Percentiles rank a stretch among this genome's conserved stretches.
Conservation (phyloP, 306 rosid species). For the Medicago lupulina region DNA sequence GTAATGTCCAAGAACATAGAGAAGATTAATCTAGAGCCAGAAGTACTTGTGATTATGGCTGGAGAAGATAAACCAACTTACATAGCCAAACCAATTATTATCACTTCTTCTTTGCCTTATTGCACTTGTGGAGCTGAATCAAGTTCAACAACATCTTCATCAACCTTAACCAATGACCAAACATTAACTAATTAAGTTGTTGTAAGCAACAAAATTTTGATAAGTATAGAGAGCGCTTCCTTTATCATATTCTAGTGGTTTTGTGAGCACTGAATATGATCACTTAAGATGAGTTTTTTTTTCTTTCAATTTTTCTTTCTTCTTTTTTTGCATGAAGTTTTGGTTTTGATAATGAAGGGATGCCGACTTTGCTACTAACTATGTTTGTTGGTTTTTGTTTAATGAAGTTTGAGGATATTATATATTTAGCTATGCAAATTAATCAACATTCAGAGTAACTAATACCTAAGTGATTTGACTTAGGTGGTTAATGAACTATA, state of each 20-base stretch:
- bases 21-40: conserved; percentile 40
- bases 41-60: conserved; percentile 55
- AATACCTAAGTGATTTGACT: no score
- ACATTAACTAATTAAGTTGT: conserved; percentile 11
- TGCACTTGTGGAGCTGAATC: conserved; percentile 44
- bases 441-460: not conserved
- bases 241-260: conserved; percentile 47
- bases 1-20: conserved; percentile 35
- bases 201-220: conserved; percentile 39
- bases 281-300: conserved; percentile 36
- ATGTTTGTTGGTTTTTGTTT: not conserved
- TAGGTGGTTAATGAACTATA: no score
- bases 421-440: not conserved
- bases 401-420: not conserved
- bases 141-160: conserved; percentile 4
- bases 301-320: not conserved
- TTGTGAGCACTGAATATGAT: conserved; percentile 52
- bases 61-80: conserved; percentile 48
- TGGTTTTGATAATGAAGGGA: conserved; percentile 26
- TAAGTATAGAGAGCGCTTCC: not conserved
- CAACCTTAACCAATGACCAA: conserved; percentile 21
- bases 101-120: conserved; percentile 19
- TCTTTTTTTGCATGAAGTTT: not conserved
- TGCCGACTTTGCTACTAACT: conserved; percentile 27
- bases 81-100: conserved; percentile 48